Base-by-base conservation (phyloP, 768 basidiomycete genomes). In the Auriscalpium vulgare region DNA sequence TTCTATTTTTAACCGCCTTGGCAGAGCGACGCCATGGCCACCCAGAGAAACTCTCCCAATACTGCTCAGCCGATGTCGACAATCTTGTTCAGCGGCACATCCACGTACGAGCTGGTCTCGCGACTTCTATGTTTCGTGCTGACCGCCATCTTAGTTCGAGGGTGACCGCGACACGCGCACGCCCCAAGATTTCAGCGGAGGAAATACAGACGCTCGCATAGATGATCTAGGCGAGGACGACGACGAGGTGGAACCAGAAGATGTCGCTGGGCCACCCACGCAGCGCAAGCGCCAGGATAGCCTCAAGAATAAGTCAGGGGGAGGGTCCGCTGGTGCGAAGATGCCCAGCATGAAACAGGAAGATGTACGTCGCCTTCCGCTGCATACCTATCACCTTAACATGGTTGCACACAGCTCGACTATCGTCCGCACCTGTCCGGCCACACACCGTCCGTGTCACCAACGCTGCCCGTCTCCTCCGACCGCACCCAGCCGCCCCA, bases 1-100 rank as follows among this genome's bases (percentile, higher is more conserved):
- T 34, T 72, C 72, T 76, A 75, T 78, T 75, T 76, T 74, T 70
- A 73, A 10, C 29, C 47, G 13, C 36, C 69, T 56, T 35, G 51
- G 38, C 66, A 88, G 87, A 88, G 74, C 85, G 88, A 70, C 81
- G 84, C 37, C 78, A 84, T 51, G 87, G 88, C 16, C 88, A 91
- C 68, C 83, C 88, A 72, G 70, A 83, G 60, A 91, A 90, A 73
- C 78, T 90, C 17, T 89, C 87, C 72, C 86, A 91, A 66, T 91
- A 91, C 64, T 84, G 85, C 67, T 90, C 88, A 11, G 71, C 71
- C 17, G 85, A 90, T 65, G 80, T 86, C 56, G 78, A 83, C 58
- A 77, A 80, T 58, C 83, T 90, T 60, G 80, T 91, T 34, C 77
- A 85, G 59, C 79, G 86, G 45, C 87, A 89, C 68, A 59, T 85